These are phyloP conservation scores for Blastocrithidia nonstop DNA, from an alignment of 208 protist genomes.

Conservation along the genomic window DNA sequence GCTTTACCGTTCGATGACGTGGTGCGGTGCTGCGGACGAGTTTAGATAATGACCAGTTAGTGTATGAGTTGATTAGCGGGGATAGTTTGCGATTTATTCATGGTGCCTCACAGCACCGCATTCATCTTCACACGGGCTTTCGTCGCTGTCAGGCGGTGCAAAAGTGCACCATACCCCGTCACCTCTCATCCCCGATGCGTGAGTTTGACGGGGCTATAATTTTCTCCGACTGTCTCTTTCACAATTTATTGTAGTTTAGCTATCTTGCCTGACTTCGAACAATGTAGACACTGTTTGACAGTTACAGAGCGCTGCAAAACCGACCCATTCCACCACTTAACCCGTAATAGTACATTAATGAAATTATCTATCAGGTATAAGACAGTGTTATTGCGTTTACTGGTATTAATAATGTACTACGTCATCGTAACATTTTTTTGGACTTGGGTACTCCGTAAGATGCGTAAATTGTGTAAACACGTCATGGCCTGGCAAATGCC, in stretches of 20 bases:
- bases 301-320: slow-evolving; percentile 62
- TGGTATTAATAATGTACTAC: slow-evolving; percentile 73
- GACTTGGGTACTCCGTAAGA: slow-evolving; percentile 74
- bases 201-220: slow-evolving; percentile 78
- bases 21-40: slow-evolving; percentile 46
- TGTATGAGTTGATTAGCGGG: slow-evolving; percentile 66
- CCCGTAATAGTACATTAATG: slow-evolving; percentile 67
- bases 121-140: slow-evolving; percentile 73
- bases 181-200: slow-evolving; percentile 16
- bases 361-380: slow-evolving; percentile 71
- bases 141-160: slow-evolving; percentile 14
- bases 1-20: slow-evolving; percentile 68
- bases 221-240: slow-evolving; percentile 59
- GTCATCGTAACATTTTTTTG: slow-evolving; percentile 44
- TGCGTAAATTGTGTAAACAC: slow-evolving; percentile 82
- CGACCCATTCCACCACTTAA: slow-evolving; percentile 56
- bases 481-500: slow-evolving; percentile 77
- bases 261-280: slow-evolving; percentile 73
- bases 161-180: slow-evolving; percentile 33
- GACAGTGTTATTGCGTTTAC: slow-evolving; percentile 65
- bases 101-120: slow-evolving; percentile 31
- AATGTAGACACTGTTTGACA: slow-evolving; percentile 77
- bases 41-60: slow-evolving; percentile 37
- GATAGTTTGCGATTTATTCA: slow-evolving; percentile 75
- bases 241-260: slow-evolving; percentile 77